Conservation (phyloP, 148 eudicot genomes). For the Gaultheria prostrata region DNA sequence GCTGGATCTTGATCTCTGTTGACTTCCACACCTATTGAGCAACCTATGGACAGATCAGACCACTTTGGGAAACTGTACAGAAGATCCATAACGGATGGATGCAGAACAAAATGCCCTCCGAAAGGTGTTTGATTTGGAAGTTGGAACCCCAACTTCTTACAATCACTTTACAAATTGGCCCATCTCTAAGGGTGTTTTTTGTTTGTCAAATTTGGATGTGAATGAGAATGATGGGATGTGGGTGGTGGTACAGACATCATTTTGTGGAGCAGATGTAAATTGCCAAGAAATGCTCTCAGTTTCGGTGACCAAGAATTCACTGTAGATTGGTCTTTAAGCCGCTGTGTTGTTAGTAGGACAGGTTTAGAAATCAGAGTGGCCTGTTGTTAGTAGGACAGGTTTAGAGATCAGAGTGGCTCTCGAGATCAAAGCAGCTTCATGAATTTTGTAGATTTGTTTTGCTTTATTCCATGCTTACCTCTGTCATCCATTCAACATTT, state of each 20-base stretch:
- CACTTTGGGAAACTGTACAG: neutral
- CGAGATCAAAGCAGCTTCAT: neutral
- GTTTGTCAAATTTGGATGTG: neutral
- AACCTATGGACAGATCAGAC: neutral
- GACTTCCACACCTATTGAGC: neutral
- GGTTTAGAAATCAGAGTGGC: neutral
- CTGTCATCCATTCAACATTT: no score
- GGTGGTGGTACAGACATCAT: neutral
- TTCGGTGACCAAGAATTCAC: neutral
- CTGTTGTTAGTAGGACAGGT: neutral
- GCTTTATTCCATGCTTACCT: neutral
- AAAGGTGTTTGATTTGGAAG: neutral
- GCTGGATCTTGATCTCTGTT: neutral
- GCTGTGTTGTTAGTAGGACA: no score
- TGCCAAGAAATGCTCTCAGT: neutral
- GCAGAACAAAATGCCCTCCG: neutral
- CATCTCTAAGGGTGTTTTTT: neutral
- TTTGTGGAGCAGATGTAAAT: constrained; percentile 14
- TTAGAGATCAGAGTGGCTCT: neutral
- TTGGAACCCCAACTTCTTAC: neutral
- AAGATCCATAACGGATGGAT: neutral
- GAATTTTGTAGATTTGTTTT: neutral
- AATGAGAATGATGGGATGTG: neutral
- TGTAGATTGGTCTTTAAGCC: neutral
- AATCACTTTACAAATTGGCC: neutral